Conservation (phyloP, 495 filamentous ascomycete genomes). For the Annulohypoxylon maeteangense region DNA sequence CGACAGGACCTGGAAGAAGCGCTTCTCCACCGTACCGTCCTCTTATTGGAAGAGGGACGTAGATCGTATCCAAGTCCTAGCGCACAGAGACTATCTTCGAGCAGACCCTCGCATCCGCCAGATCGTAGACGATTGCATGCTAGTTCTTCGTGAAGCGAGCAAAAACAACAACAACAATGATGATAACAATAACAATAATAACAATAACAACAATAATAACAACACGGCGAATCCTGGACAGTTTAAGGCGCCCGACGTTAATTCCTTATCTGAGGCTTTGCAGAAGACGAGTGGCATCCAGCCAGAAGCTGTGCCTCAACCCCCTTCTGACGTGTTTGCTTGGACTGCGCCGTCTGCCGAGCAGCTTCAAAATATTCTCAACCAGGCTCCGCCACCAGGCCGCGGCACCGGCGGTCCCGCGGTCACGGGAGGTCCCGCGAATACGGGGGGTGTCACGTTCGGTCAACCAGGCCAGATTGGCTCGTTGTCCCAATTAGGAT, state of each 20-base stretch:
- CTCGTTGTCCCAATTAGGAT: background rate
- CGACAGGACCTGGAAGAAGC: slow-evolving; percentile 27
- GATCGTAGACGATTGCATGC: slow-evolving; percentile 32
- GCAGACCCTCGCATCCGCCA: slow-evolving; percentile 30
- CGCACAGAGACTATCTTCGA: slow-evolving; percentile 20
- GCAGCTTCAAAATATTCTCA: background rate
- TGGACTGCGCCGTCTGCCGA: background rate
- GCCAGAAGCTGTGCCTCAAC: background rate
- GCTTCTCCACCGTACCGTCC: slow-evolving; percentile 34
- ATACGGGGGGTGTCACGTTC: too few relatives aligned
- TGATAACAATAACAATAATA: too few relatives aligned
- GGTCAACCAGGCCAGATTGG: background rate
- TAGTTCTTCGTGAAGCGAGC: background rate
- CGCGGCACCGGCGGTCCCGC: too few relatives aligned
- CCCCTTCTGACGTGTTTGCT: background rate
- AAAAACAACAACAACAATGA: background rate
- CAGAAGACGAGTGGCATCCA: background rate
- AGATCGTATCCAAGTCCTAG: slow-evolving; percentile 23
- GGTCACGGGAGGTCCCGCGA: too few relatives aligned
- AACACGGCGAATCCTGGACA: too few relatives aligned
- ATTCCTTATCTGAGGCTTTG: background rate
- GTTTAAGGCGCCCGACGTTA: background rate
- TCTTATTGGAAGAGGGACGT: slow-evolving; percentile 24
- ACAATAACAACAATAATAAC: too few relatives aligned
- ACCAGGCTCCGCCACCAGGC: too few relatives aligned